phyloP scores from a whole-genome alignment of 2,329 filamentous ascomycete genomes.

The Cryphonectria carpinicola region DNA sequence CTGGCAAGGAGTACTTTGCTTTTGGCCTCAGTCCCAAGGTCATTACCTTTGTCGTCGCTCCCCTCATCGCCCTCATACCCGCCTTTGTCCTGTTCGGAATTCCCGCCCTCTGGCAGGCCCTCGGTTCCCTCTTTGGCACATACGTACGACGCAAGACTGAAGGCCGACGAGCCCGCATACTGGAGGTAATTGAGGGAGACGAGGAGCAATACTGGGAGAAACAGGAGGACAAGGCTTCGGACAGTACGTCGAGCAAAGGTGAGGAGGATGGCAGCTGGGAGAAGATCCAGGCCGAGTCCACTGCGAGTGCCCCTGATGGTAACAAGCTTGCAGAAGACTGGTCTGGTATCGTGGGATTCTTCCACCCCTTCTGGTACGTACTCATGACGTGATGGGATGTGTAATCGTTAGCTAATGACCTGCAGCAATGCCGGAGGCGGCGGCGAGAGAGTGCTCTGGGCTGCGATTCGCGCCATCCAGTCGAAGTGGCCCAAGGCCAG shows the following conservation, averaged over 20 bases:
- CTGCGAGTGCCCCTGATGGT: slow-evolving; percentile 41
- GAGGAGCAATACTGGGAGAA: slow-evolving; percentile 43
- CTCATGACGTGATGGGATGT: too few relatives aligned
- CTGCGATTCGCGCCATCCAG: slow-evolving; percentile 89
- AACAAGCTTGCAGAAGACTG: slow-evolving; percentile 62
- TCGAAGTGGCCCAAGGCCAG: slow-evolving; percentile 84
- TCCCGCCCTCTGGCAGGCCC: slow-evolving; percentile 42
- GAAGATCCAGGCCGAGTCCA: slow-evolving; percentile 59
- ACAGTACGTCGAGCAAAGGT: slow-evolving; percentile 38
- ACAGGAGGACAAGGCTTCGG: slow-evolving; percentile 30
- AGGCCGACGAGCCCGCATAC: slow-evolving; percentile 61
- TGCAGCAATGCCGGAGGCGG: slow-evolving; percentile 90
- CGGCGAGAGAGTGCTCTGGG: slow-evolving; percentile 95
- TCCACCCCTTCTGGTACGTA: slow-evolving; percentile 91
- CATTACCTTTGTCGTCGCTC: slow-evolving; percentile 35
- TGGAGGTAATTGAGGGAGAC: slow-evolving; percentile 53
- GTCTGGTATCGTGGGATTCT: slow-evolving; percentile 90
- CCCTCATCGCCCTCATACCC: slow-evolving; percentile 38
- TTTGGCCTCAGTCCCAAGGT: slow-evolving; percentile 38
- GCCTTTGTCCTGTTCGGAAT: slow-evolving; percentile 40
- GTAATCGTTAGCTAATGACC: slow-evolving; percentile 26
- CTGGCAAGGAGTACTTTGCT: slow-evolving; percentile 34
- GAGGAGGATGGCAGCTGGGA: slow-evolving; percentile 69
- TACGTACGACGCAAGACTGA: slow-evolving; percentile 66
- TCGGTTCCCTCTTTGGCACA: slow-evolving; percentile 58